Percentiles rank a stretch among this genome's conserved stretches.
phyloP scores from a whole-genome alignment of 2,329 filamentous ascomycete genomes.

The Colletotrichum noveboracense region DNA sequence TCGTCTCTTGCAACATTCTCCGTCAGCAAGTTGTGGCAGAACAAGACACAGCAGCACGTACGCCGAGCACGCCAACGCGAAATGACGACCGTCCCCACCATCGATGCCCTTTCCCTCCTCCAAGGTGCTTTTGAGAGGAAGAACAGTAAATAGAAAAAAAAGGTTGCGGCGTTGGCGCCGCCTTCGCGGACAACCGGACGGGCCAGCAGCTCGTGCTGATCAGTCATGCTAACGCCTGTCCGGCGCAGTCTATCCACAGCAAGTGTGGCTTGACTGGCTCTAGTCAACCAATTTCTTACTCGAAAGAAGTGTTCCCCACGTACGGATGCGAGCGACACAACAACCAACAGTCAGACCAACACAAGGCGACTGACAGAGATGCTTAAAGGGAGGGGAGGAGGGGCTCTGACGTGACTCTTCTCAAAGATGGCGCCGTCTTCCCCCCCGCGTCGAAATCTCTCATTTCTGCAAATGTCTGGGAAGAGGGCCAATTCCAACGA shows the following conservation, averaged over 20 bases:
- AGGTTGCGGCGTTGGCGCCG: neutral
- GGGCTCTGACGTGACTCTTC: neutral
- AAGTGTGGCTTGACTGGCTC: slow-evolving; percentile 1
- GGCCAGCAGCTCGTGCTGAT: neutral
- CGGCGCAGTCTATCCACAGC: neutral
- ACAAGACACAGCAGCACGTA: neutral
- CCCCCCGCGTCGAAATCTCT: neutral
- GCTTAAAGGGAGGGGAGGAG: neutral
- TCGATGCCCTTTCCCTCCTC: neutral
- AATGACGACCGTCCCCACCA: neutral
- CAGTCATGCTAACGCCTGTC: neutral
- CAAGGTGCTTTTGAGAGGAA: neutral
- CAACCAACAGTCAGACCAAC: neutral
- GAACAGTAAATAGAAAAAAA: neutral
- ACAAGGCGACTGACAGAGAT: neutral
- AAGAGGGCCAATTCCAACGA: neutral
- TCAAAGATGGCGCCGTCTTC: neutral
- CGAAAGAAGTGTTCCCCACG: neutral
- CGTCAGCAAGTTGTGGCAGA: neutral
- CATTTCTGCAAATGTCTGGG: neutral
- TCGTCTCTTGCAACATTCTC: neutral
- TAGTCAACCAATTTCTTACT: neutral
- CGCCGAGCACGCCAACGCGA: neutral
- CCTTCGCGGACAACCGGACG: neutral
- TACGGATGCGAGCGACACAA: neutral